Conservation (phyloP, 2,329 filamentous ascomycete genomes). For the Penicillium sp. region DNA sequence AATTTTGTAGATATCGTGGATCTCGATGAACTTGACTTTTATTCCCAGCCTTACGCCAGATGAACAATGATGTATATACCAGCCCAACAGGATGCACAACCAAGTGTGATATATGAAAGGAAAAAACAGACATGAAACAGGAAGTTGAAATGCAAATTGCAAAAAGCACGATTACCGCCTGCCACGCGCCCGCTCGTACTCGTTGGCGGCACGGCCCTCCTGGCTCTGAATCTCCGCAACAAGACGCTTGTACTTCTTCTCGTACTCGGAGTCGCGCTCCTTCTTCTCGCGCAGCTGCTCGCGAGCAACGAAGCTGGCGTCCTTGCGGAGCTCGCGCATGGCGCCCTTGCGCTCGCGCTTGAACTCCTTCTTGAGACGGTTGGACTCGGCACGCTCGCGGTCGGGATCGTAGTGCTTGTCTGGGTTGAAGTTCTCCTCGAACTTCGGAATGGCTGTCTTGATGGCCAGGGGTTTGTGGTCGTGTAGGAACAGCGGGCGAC, state of each 20-base stretch:
- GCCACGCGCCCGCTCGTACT: constrained; percentile 81
- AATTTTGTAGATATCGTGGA: not conserved
- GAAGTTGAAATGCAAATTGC: constrained; percentile 4
- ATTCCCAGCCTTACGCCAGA: constrained; percentile 22
- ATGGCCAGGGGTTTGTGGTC: constrained; percentile 85
- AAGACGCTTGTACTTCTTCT: constrained; percentile 90
- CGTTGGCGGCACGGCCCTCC: constrained; percentile 81
- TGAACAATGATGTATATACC: constrained; percentile 19
- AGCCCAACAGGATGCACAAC: constrained; percentile 11
- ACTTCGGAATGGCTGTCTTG: constrained; percentile 85
- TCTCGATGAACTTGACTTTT: constrained; percentile 20
- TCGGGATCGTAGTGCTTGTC: constrained; percentile 97
- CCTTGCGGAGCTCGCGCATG: constrained; percentile 89
- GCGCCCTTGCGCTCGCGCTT: constrained; percentile 95
- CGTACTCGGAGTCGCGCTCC: constrained; percentile 87
- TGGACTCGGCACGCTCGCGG: constrained; percentile 78
- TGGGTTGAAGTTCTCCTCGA: constrained; percentile 92
- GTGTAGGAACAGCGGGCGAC: constrained; percentile 81
- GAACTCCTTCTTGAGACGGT: constrained; percentile 83
- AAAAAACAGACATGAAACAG: constrained; percentile 9
- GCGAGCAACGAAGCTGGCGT: constrained; percentile 87
- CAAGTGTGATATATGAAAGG: constrained; percentile 8
- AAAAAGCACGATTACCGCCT: constrained; percentile 44
- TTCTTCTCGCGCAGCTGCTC: constrained; percentile 91
- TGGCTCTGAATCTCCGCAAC: constrained; percentile 94